A percentile compares a stretch with the other conserved stretches of the same genome.
Conservation (phyloP, 2,329 filamentous ascomycete genomes). For the Pseudohalonectria lignicola region DNA sequence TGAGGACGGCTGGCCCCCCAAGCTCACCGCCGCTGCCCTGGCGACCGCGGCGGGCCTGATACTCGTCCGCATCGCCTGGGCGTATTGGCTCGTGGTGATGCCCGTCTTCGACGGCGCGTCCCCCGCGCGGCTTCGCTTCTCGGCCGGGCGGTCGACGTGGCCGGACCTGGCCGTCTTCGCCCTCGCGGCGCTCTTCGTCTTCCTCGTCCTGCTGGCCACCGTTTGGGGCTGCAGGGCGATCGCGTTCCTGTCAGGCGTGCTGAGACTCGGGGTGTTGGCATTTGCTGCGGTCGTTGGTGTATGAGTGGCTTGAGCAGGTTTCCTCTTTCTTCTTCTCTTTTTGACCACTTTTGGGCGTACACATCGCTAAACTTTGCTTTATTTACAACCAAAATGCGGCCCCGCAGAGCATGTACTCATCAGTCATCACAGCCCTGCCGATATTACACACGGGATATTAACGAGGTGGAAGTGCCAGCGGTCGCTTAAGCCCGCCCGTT, state of each 20-base stretch:
- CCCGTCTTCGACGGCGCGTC: constrained; percentile 28
- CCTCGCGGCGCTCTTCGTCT: constrained; percentile 16
- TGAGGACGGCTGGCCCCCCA: not conserved
- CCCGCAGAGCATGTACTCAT: too few relatives aligned
- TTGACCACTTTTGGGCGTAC: too few relatives aligned
- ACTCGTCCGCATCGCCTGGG: constrained; percentile 4
- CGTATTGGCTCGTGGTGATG: constrained; percentile 23
- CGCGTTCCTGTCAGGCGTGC: constrained; percentile 6
- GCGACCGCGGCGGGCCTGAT: constrained; percentile 7
- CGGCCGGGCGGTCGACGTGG: constrained; percentile 12
- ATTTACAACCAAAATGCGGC: too few relatives aligned
- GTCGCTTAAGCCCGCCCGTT: too few relatives aligned
- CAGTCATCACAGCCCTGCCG: too few relatives aligned
- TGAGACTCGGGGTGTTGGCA: constrained; percentile 6
- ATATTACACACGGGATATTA: too few relatives aligned
- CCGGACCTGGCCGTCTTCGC: constrained; percentile 14
- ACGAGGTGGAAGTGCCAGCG: too few relatives aligned
- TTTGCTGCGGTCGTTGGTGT: constrained; percentile 2
- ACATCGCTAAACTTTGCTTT: too few relatives aligned
- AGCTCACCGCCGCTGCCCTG: not conserved
- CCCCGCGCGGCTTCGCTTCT: constrained; percentile 17
- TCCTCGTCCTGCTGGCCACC: constrained; percentile 8
- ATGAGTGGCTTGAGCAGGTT: not conserved
- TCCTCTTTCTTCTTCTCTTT: not conserved
- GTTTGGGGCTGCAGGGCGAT: constrained; percentile 13